Evolutionary conservation across 306 rosid genomes (phyloP), one percentile per base, ranked within the genome.

Genomic region (Ziziphus jujuba): DNA sequence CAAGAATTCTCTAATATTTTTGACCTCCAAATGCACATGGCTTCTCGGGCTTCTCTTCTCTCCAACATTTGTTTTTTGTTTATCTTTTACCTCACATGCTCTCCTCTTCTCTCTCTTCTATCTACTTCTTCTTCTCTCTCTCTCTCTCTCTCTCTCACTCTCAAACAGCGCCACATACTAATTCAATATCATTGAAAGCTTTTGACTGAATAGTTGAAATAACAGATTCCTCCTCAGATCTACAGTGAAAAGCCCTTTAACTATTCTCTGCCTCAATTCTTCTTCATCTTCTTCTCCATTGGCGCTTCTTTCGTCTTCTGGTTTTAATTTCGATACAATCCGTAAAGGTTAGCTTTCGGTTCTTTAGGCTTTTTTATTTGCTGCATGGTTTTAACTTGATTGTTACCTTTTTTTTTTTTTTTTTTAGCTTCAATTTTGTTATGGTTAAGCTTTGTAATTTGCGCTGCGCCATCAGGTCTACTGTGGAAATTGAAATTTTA

Each of bases 11-110:
- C 79, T 88, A 83, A 79, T 72, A 79, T 83, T 74, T 84, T 85
- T 83, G 76, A 87, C 89, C 97, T 95, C 92, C 80, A 53, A 72
- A 85, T 84, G 89, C 97, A 88, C 99, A 88, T 95, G 97, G 92
- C 86, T 84, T 84, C 92, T 87, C 84, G 85, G 84, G 83, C 78
- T 84, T 79, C 91, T 87, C 81, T 82, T 80, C 79, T 71, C 82
- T 64, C 55, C 74, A 77, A 74, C 71, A 74, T 51, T 56, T 56
- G 44, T 60, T 53, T 51, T 45, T 56, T n/a, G 80, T 38, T 74
- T 74, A 64, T 33, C 65, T 69, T 77, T 74, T 75, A 40, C 56
- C 69, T 72, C 87, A 85, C 88, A 82, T 81, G 85, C 84, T 67
- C 19, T 72, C 49, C 60, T 61, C 68, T 65, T 70, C 54, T 40